Evolutionary conservation across 192 early-diverging fungal species (phyloP).

Genomic region (Cetraspora pellucida): DNA sequence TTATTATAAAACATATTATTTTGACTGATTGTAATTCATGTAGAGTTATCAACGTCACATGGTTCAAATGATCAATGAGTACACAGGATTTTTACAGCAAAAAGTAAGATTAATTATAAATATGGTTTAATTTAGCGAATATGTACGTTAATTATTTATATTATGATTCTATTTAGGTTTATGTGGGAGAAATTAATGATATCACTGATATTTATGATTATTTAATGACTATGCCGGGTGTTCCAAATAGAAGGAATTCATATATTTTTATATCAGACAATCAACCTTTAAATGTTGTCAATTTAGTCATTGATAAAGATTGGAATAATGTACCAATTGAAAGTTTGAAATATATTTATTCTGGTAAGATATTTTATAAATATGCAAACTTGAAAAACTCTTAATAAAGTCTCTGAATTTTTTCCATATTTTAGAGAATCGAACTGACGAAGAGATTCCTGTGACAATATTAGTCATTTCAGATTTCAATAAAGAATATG

Average conservation of each 20-base stretch:
- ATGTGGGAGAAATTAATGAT: conserved; percentile 55
- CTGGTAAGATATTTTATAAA: neutral
- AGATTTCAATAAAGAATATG: conserved; percentile 56
- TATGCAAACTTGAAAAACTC: too few relatives aligned
- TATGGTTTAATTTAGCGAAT: too few relatives aligned
- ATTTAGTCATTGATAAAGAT: conserved; percentile 34
- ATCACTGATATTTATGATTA: conserved; percentile 68
- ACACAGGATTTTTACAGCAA: conserved; percentile 37
- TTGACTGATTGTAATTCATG: too few relatives aligned
- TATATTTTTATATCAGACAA: conserved; percentile 60
- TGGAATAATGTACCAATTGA: neutral
- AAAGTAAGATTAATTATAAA: conserved; percentile 32
- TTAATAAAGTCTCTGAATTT: neutral
- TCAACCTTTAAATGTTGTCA: conserved; percentile 44
- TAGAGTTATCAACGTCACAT: conserved; percentile 42
- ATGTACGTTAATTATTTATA: neutral
- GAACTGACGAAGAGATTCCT: conserved; percentile 8
- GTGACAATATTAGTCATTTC: conserved; percentile 55
- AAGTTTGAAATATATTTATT: conserved; percentile 8
- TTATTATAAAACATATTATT: too few relatives aligned
- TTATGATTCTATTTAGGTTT: conserved; percentile 42
- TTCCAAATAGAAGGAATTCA: conserved; percentile 65
- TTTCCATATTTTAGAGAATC: neutral
- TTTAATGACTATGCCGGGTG: conserved; percentile 65
- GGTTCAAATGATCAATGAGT: conserved; percentile 30